Evolutionary conservation across 768 basidiomycete genomes (phyloP).

Genomic region (Macrolepiota albuminosa): DNA sequence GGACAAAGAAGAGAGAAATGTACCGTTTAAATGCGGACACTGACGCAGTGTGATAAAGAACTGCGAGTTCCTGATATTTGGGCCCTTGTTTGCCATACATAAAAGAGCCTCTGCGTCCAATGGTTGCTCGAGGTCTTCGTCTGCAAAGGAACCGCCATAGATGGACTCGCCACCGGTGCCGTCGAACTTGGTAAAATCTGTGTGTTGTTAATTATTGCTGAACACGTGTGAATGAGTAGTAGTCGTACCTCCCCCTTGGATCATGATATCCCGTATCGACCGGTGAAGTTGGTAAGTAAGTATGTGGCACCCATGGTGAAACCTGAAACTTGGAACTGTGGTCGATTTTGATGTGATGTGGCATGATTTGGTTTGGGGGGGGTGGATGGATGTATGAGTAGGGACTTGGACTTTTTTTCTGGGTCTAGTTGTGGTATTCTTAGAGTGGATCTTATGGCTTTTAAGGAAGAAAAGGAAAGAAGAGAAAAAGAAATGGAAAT

Average conservation of each 20-base stretch:
- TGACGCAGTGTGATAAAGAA: conserved; percentile 79
- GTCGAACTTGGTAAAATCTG: conserved; percentile 76
- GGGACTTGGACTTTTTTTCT: no score
- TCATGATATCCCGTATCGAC: conserved; percentile 75
- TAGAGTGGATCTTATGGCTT: no score
- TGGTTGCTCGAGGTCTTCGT: conserved; percentile 65
- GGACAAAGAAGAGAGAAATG: no score
- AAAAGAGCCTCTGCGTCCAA: conserved; percentile 71
- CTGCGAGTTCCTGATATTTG: conserved; percentile 83
- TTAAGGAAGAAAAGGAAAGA: no score
- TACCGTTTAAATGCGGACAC: conserved; percentile 72
- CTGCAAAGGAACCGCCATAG: conserved; percentile 69
- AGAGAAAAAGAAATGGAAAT: no score
- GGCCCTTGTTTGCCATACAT: conserved; percentile 88
- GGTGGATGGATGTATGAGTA: no score
- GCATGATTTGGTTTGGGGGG: no score
- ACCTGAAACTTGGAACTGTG: no score
- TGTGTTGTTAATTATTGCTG: neutral
- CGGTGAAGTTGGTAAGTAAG: no score
- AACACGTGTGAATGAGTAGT: conserved; percentile 13
- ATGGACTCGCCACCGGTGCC: conserved; percentile 82
- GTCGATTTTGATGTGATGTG: no score
- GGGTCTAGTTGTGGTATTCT: no score
- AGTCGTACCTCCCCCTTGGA: conserved; percentile 72
- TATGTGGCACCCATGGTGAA: no score